A percentile compares a stretch with the other conserved stretches of the same genome.
These are phyloP conservation scores for Haplographium delicatum DNA, from an alignment of 495 filamentous ascomycete species.

Conservation along the genomic window DNA sequence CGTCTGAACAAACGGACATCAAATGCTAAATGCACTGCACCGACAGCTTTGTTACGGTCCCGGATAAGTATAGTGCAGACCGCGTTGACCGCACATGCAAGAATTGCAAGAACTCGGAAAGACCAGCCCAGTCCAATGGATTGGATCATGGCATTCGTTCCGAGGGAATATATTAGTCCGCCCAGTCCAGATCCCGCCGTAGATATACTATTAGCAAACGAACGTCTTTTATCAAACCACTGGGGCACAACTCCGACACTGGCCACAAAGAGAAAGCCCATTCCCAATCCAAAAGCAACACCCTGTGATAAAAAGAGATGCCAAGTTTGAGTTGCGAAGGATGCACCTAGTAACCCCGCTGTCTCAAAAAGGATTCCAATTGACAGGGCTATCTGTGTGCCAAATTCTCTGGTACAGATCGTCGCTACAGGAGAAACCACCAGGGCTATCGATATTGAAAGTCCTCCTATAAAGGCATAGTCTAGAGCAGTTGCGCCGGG, in stretches of 20 bases:
- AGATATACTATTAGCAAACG: conserved; percentile 62
- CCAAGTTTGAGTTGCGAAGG: conserved; percentile 55
- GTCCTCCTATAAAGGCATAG: conserved; percentile 66
- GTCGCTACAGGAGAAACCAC: conserved; percentile 56
- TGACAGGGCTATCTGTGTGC: conserved; percentile 47
- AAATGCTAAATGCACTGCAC: conserved; percentile 47
- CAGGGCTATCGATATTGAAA: conserved; percentile 55
- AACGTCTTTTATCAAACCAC: conserved; percentile 61
- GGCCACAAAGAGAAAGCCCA: conserved; percentile 68
- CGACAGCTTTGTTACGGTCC: conserved; percentile 58
- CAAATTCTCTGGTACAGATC: conserved; percentile 39
- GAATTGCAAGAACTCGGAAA: conserved; percentile 53
- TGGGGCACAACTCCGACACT: conserved; percentile 61
- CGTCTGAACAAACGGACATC: conserved; percentile 48
- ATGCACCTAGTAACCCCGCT: conserved; percentile 48
- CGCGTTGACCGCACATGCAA: conserved; percentile 44
- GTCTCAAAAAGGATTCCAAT: conserved; percentile 51
- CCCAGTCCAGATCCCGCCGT: conserved; percentile 62
- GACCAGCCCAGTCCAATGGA: conserved; percentile 49
- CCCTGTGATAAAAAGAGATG: conserved; percentile 66
- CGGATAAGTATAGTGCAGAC: conserved; percentile 49
- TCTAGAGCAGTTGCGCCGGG: conserved; percentile 50
- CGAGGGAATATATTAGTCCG: conserved; percentile 51
- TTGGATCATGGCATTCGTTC: conserved; percentile 49
- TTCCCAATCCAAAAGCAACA: conserved; percentile 64